Percentiles rank a stretch among this genome's conserved stretches.
These are phyloP conservation scores for Neurospora crassa DNA, from an alignment of 2,329 filamentous ascomycete genomes.

Conservation along the genomic window DNA sequence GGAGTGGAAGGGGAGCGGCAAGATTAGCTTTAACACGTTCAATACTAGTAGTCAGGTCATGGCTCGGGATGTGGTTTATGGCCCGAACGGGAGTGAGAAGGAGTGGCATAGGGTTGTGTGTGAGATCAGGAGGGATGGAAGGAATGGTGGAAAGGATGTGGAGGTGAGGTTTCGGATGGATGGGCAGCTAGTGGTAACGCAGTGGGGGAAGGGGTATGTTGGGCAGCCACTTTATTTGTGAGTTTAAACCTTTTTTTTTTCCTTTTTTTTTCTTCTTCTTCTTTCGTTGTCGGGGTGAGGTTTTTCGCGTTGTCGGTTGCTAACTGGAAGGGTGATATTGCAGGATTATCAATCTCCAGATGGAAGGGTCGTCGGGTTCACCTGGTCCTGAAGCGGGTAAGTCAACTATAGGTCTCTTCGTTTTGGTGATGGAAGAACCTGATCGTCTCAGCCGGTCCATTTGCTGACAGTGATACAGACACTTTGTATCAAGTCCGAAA, in stretches of 20 bases:
- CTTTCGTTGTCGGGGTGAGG: too few species aligned
- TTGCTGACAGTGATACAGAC: constrained; percentile 4
- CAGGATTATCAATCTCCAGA: constrained; percentile 36
- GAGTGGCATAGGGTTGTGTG: constrained; percentile 41
- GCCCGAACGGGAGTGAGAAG: constrained; percentile 23
- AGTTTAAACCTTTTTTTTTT: constrained; percentile 8
- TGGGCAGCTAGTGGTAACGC: constrained; percentile 36
- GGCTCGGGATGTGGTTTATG: constrained; percentile 38
- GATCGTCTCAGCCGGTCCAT: not conserved
- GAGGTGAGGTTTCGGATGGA: constrained; percentile 46
- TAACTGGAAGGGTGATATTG: not conserved
- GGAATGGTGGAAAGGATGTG: constrained; percentile 36
- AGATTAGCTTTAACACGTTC: constrained; percentile 47
- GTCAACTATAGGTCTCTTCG: not conserved
- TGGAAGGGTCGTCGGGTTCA: constrained; percentile 35
- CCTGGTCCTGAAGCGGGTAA: constrained; percentile 27
- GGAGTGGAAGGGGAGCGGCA: constrained; percentile 50
- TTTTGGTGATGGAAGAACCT: not conserved
- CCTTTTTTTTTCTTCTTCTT: too few species aligned
- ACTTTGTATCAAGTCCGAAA: constrained; percentile 14
- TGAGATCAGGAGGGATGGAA: constrained; percentile 28
- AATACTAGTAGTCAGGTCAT: constrained; percentile 37
- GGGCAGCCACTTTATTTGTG: constrained; percentile 36
- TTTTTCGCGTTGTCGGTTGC: not conserved
- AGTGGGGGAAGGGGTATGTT: constrained; percentile 39